Base-by-base conservation (phyloP, 768 basidiomycete genomes). In the Leccinum pellstonianum region DNA sequence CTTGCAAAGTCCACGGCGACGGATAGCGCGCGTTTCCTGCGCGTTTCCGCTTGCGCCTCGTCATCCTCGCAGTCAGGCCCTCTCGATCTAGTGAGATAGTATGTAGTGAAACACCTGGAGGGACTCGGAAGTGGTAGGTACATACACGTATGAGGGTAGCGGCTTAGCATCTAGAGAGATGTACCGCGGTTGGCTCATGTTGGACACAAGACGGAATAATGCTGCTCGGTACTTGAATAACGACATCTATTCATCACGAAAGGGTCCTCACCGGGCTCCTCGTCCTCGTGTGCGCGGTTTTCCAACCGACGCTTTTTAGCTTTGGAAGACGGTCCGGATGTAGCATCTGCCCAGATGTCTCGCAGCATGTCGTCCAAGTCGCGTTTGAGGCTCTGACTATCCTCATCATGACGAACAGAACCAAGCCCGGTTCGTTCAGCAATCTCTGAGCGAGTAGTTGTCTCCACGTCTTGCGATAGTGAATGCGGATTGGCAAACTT, bases 151-250 rank as follows among this genome's bases (percentile, higher is more conserved):
- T 5, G 66, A 71, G 3, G 76, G 59, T 15, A 68, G 73, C 12
- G 80, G 78, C 60, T 76, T 80, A 0, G 79, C 79, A 12, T 73
- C 64, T 12, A 82, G 64, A n/a, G 76, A 80, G 41, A 85, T 70
- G n/a, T 58, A 62, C n/a, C 70, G 66, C 0, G 79, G 76, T 19
- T 14, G 27, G 55, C 63, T 63, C 57, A 38, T 62, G 54, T 63
- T 65, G 2, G 84, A 84, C 15, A 85, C 61, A 21, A 85, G 77
- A 15, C 82, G 79, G 62, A 85, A 85, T 33, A 70, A 82, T 84
- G 37, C 19, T 37, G 35, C 41, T 4, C 9, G 29, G 41, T 29
- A 29, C 12, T 49, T 54, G 21, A 56, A 35, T 35, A 33, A 19
- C 29, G 50, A 49, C 64, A 25, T 3, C 31, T 0, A 47, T 46